Evolutionary conservation across 768 basidiomycete genomes (phyloP).

Genomic region (Leccinum imitatum): DNA sequence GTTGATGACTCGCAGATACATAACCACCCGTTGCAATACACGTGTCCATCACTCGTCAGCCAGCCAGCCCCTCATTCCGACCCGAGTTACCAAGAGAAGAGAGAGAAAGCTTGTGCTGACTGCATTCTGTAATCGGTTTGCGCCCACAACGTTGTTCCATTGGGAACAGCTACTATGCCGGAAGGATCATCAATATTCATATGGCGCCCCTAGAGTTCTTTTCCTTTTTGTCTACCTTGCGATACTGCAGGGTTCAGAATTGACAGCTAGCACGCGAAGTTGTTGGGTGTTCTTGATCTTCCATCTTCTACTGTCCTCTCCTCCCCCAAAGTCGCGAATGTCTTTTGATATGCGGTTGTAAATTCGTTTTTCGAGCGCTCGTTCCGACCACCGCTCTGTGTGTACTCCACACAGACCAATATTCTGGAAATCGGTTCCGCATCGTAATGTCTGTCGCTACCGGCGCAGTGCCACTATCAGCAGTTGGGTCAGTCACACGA

Average conservation of each 20-base stretch:
- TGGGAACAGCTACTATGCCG: slow-evolving; percentile 12
- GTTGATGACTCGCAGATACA: neutral
- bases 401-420: neutral
- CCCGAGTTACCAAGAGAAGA: neutral
- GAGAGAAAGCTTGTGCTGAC: neutral
- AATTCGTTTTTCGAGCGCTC: neutral
- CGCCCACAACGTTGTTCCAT: slow-evolving; percentile 4
- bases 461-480: neutral
- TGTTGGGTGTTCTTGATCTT: neutral
- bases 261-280: neutral
- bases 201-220: neutral
- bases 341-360: neutral
- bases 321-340: neutral
- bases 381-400: neutral
- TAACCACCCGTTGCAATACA: neutral
- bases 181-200: slow-evolving; percentile 16
- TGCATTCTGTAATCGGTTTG: slow-evolving; percentile 10
- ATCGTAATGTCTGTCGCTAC: neutral
- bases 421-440: neutral
- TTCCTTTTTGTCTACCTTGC: neutral
- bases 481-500: neutral
- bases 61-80: neutral
- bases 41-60: slow-evolving; percentile 7
- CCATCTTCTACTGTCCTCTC: neutral
- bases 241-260: neutral